Evolutionary conservation across 2,329 filamentous ascomycete genomes (phyloP), one percentile per base, ranked within the genome.

Genomic region (Orbilia quercus): DNA sequence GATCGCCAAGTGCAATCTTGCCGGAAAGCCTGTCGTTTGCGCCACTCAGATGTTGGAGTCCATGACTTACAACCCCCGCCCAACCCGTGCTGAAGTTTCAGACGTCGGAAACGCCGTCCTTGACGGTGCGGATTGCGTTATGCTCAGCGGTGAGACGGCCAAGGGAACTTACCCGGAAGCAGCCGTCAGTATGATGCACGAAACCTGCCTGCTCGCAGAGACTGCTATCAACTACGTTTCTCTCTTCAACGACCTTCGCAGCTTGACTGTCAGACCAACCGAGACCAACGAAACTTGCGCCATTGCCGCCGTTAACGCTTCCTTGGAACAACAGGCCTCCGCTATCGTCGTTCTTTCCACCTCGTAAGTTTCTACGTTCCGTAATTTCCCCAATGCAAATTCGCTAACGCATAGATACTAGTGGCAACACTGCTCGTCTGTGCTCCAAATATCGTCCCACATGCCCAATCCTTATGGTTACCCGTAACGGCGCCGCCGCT

Each of bases 1-100:
- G 88, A 99, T 99, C 83, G 93, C 95, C 84, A 98, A 98, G 89
- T 99, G 95, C 89, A 99, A 99, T 86, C 89, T 97, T 81, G 93
- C 92, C 78, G 95, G 95, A 83, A 99, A 99, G 88, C 95, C 95
- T 78, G 93, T 94, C 82, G 97, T 99, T 82, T 98, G 94, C 84
- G 95, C 95, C 73, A 99, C 95, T 42, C 95, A 99, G 86, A 99
- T 99, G 95, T 88, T 99, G 78, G 95, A 99, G 88, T 96, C 92
- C 77, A 99, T 99, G 95, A 99, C 96, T 83, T 97, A 96, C 87
- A 99, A 99, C 86, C 95, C 95, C 77, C 91, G 95, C 76, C 95
- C 95, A 57, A 99, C 95, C 76, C 92, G 95, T 83, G 95, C 95
- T 76, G 95, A 99, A 85, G 96, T 99, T 81, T 96, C 91, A 80